Conservation (phyloP, 1,284 basidiomycete species). For the Filobasidium uniguttulatum region DNA sequence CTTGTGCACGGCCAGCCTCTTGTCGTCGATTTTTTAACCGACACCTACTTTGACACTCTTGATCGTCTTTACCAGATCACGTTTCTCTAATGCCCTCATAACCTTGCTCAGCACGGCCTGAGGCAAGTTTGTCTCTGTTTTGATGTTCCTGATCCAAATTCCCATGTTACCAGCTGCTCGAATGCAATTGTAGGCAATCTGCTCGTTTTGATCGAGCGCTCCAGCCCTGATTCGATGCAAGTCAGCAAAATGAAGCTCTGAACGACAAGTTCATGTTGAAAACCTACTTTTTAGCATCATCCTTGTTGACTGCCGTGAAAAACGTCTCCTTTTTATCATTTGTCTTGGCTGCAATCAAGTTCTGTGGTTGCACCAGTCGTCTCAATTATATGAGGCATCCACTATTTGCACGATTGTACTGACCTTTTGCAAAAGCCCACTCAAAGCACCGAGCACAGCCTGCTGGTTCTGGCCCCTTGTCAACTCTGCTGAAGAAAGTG, state of each 20-base stretch:
- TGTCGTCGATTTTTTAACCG: no score
- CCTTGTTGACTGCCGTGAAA: constrained; percentile 7
- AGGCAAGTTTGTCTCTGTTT: constrained; percentile 10
- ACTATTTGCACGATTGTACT: not conserved
- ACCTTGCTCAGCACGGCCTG: constrained; percentile 24
- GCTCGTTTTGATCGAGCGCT: constrained; percentile 10
- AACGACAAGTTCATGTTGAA: not conserved
- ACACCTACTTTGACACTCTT: constrained; percentile 31
- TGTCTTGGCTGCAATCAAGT: not conserved
- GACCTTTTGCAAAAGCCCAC: not conserved
- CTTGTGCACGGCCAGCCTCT: not conserved
- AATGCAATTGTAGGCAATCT: constrained; percentile 9
- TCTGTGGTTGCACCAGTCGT: no score
- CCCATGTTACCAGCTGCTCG: constrained; percentile 11
- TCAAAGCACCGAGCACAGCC: not conserved
- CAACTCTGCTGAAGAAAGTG: not conserved
- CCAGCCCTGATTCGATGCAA: constrained; percentile 7
- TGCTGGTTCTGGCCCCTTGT: not conserved
- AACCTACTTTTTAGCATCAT: constrained; percentile 11
- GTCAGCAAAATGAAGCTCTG: not conserved
- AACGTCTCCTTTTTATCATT: not conserved
- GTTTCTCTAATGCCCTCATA: constrained; percentile 26
- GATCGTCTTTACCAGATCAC: constrained; percentile 29
- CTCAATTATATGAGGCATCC: not conserved
- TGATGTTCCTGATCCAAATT: constrained; percentile 10